Conservation (phyloP, 2,329 filamentous ascomycete genomes). For the Pleomassaria siparia region DNA sequence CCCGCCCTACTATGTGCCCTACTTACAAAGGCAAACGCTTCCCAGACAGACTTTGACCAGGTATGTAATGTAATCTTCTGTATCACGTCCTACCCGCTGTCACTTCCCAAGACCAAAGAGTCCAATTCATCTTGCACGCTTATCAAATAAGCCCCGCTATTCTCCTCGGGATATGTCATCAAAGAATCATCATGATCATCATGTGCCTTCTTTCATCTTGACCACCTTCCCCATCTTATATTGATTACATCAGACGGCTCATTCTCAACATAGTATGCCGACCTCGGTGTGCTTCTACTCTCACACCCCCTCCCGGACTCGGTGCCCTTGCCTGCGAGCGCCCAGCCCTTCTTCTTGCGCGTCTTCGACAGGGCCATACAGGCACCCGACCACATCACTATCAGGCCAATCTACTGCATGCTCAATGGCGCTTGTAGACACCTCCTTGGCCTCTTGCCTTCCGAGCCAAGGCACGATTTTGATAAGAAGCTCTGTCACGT, state of each 20-base stretch:
- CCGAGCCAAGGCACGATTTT: constrained; percentile 22
- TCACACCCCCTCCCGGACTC: constrained; percentile 33
- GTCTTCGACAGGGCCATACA: constrained; percentile 31
- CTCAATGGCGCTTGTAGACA: constrained; percentile 40
- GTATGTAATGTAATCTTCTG: constrained; percentile 19
- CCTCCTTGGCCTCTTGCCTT: constrained; percentile 27
- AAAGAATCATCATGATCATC: background rate
- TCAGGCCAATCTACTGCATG: constrained; percentile 34
- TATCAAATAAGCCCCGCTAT: too few species aligned
- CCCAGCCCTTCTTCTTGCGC: constrained; percentile 37
- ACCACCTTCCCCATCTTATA: background rate
- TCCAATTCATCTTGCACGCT: too few species aligned
- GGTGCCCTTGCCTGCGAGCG: constrained; percentile 34
- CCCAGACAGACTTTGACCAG: constrained; percentile 31
- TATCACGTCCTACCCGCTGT: too few species aligned
- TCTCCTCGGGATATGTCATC: too few species aligned
- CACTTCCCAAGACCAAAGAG: too few species aligned
- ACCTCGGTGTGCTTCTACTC: constrained; percentile 35
- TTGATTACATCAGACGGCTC: constrained; percentile 2
- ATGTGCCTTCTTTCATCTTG: background rate
- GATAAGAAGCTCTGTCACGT: constrained; percentile 32
- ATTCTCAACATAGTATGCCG: constrained; percentile 25
- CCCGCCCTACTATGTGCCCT: constrained; percentile 36
- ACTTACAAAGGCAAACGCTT: constrained; percentile 35
- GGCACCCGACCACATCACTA: constrained; percentile 22